phyloP scores from a whole-genome alignment of 2,329 filamentous ascomycete genomes.

The Alternaria incomplexa region DNA sequence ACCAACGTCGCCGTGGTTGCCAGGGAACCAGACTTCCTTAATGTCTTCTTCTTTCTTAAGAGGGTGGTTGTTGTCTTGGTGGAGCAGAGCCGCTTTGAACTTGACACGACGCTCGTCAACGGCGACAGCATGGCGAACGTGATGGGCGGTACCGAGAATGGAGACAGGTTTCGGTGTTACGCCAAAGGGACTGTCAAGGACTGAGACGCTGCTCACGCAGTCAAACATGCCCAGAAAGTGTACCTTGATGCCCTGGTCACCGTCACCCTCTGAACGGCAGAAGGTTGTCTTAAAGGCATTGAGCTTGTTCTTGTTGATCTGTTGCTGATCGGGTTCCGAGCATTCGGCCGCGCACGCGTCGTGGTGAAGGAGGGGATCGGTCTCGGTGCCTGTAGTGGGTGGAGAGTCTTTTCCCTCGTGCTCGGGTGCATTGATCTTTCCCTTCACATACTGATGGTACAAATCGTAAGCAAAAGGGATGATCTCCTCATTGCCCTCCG shows the following conservation, averaged over 20 bases:
- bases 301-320: slow-evolving; percentile 44
- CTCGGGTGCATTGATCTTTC: slow-evolving; percentile 28
- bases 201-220: slow-evolving; percentile 52
- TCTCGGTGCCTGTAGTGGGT: slow-evolving; percentile 19
- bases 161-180: slow-evolving; percentile 45
- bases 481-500: slow-evolving; percentile 28
- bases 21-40: slow-evolving; percentile 53
- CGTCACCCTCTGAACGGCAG: slow-evolving; percentile 27
- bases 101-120: slow-evolving; percentile 54
- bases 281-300: slow-evolving; percentile 53
- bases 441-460: slow-evolving; percentile 13
- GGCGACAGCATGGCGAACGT: slow-evolving; percentile 55
- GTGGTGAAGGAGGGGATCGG: neutral
- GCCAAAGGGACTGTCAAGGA: slow-evolving; percentile 49
- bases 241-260: slow-evolving; percentile 44
- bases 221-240: slow-evolving; percentile 55
- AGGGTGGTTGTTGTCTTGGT: slow-evolving; percentile 38
- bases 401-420: slow-evolving; percentile 44
- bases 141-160: slow-evolving; percentile 23
- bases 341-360: neutral
- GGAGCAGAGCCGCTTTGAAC: slow-evolving; percentile 49
- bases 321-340: neutral
- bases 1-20: slow-evolving; percentile 54
- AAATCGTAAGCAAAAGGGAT: slow-evolving; percentile 25
- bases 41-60: neutral